A percentile compares a stretch with the other conserved stretches of the same genome.
Evolutionary conservation across 2,329 filamentous ascomycete genomes (phyloP).

Genomic region (Dactylonectria macrodidyma): DNA sequence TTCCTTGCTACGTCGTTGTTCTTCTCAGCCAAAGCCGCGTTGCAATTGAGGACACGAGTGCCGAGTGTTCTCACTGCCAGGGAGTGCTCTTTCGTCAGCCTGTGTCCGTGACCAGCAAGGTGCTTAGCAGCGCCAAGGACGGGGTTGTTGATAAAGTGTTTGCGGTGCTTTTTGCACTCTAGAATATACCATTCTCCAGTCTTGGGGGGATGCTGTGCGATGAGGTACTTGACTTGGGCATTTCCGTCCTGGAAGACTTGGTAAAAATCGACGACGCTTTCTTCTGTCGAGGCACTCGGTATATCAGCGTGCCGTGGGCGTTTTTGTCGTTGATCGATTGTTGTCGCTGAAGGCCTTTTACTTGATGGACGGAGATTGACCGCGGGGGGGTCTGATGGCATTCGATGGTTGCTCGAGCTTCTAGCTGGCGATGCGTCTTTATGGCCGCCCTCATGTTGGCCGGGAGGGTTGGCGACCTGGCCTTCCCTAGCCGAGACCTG

Average conservation of each 20-base stretch:
- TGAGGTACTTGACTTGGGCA: conserved; percentile 16
- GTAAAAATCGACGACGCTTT: conserved; percentile 13
- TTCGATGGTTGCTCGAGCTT: neutral
- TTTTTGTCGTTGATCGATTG: conserved; percentile 2
- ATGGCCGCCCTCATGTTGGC: neutral
- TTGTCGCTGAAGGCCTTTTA: neutral
- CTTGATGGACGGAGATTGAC: neutral
- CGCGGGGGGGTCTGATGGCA: neutral
- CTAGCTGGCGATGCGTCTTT: neutral
- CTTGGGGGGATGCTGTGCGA: neutral
- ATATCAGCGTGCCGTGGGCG: neutral
- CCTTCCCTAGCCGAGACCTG: neutral
- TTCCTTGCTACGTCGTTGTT: conserved; percentile 6
- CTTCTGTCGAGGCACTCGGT: neutral
- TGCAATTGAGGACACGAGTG: conserved; percentile 13
- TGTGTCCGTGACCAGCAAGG: neutral
- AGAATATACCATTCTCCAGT: conserved; percentile 22
- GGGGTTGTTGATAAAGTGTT: conserved; percentile 9
- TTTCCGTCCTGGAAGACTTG: conserved; percentile 21
- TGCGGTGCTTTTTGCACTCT: conserved; percentile 9
- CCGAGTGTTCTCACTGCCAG: conserved; percentile 15
- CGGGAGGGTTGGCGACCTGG: neutral
- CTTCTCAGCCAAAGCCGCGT: neutral
- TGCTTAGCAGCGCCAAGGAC: conserved; percentile 21
- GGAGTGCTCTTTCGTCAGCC: neutral